Conservation (phyloP, 768 basidiomycete genomes). For the Phylloporus rhodoxanthus region DNA sequence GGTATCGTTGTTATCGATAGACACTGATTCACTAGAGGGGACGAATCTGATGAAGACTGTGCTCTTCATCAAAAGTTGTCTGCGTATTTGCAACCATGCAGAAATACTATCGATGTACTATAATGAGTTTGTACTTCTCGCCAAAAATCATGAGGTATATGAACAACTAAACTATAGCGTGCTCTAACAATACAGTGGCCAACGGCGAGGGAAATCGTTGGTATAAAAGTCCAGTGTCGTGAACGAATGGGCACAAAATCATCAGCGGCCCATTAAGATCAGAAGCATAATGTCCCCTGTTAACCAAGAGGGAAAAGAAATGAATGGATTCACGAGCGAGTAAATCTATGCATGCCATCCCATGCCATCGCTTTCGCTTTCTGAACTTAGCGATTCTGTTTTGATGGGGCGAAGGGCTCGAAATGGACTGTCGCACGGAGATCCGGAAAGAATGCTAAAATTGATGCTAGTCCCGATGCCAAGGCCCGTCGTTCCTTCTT, state of each 20-base stretch:
- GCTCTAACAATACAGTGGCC: constrained; percentile 39
- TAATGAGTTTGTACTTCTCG: constrained; percentile 20
- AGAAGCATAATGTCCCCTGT: constrained; percentile 11
- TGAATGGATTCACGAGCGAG: constrained; percentile 28
- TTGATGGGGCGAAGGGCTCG: constrained; percentile 43
- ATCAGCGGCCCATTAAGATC: constrained; percentile 31
- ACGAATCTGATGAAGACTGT: constrained; percentile 75
- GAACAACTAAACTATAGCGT: constrained; percentile 30
- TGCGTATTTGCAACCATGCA: constrained; percentile 40
- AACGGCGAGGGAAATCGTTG: constrained; percentile 28
- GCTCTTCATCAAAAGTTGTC: constrained; percentile 86
- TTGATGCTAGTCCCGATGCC: constrained; percentile 69
- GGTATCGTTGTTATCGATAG: constrained; percentile 14
- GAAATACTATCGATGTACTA: constrained; percentile 22
- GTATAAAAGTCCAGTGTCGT: constrained; percentile 28
- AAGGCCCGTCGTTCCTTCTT: constrained; percentile 68
- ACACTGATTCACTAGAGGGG: constrained; percentile 43
- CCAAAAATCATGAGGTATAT: constrained; percentile 22
- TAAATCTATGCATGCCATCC: constrained; percentile 38
- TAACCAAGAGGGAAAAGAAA: constrained; percentile 16
- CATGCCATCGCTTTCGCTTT: constrained; percentile 65
- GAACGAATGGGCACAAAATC: constrained; percentile 18
- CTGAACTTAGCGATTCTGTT: constrained; percentile 56
- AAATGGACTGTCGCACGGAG: constrained; percentile 46
- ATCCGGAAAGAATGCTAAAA: constrained; percentile 73